These are phyloP conservation scores for Megacollybia platyphylla DNA, from an alignment of 1,284 basidiomycete genomes.

Conservation along the genomic window DNA sequence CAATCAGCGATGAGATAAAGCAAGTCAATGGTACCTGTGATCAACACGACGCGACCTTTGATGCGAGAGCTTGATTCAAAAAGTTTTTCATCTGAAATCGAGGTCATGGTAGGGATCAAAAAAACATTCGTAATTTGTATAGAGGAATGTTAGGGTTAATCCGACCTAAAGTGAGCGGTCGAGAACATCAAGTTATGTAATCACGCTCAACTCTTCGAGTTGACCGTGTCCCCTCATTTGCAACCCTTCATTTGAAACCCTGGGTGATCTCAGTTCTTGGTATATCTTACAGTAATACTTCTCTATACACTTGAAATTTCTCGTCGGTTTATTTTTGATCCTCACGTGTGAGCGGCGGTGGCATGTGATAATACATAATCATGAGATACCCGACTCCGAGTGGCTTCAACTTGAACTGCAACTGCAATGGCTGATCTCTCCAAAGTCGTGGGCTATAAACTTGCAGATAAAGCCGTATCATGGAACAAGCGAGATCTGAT, in stretches of 20 bases:
- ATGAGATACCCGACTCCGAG: neutral
- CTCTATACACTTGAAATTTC: too few relatives aligned
- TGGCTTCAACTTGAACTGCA: neutral
- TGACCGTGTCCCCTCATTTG: too few relatives aligned
- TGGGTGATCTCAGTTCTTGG: too few relatives aligned
- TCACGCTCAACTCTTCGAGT: too few relatives aligned
- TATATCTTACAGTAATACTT: too few relatives aligned
- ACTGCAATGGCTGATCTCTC: constrained; percentile 30
- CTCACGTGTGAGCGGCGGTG: neutral
- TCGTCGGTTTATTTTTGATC: too few relatives aligned
- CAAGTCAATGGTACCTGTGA: constrained; percentile 17
- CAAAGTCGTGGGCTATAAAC: constrained; percentile 35
- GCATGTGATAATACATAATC: neutral
- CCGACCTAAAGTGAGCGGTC: too few relatives aligned
- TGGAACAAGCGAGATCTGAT: constrained; percentile 65
- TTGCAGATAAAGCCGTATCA: constrained; percentile 32
- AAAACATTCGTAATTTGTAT: too few relatives aligned
- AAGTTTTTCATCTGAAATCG: constrained; percentile 16
- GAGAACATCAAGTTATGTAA: too few relatives aligned
- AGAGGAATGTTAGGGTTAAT: too few relatives aligned
- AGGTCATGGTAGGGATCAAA: constrained; percentile 8
- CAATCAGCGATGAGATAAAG: too few relatives aligned
- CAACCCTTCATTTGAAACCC: too few relatives aligned
- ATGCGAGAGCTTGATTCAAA: constrained; percentile 14
- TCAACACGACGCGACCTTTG: constrained; percentile 22